These are phyloP conservation scores for Kandelia obovata DNA, from an alignment of 345 rosid species.

Conservation along the genomic window DNA sequence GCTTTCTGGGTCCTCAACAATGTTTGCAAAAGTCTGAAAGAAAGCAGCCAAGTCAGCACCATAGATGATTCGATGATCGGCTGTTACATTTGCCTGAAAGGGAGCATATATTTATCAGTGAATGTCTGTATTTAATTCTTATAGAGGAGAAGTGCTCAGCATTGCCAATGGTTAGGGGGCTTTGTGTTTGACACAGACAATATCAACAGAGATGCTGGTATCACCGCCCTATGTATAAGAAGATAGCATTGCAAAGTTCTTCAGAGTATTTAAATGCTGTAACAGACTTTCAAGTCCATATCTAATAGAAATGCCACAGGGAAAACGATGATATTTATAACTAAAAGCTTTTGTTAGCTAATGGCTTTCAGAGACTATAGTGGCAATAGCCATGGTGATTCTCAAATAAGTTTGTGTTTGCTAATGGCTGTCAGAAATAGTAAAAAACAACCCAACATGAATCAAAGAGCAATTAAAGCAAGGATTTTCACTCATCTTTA, in stretches of 20 bases:
- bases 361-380: too few relatives aligned
- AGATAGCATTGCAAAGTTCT: too few relatives aligned
- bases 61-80: constrained; percentile 84
- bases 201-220: too few relatives aligned
- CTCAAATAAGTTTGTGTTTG: too few relatives aligned
- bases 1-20: constrained; percentile 76
- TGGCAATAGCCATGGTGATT: too few relatives aligned
- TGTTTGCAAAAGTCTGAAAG: constrained; percentile 88
- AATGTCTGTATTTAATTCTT: neutral
- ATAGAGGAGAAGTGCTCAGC: neutral
- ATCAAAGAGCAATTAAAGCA: neutral
- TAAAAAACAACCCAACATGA: neutral
- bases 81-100: constrained; percentile 89
- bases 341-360: too few relatives aligned
- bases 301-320: too few relatives aligned
- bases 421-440: too few relatives aligned
- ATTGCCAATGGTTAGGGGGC: neutral
- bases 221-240: too few relatives aligned
- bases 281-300: too few relatives aligned
- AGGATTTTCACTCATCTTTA: neutral
- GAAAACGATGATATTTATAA: too few relatives aligned
- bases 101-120: neutral
- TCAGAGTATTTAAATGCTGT: too few relatives aligned
- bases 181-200: neutral
- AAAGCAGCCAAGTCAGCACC: constrained; percentile 97